Evolutionary conservation across 768 basidiomycete genomes (phyloP).

Genomic region (Podaxis rugospora): DNA sequence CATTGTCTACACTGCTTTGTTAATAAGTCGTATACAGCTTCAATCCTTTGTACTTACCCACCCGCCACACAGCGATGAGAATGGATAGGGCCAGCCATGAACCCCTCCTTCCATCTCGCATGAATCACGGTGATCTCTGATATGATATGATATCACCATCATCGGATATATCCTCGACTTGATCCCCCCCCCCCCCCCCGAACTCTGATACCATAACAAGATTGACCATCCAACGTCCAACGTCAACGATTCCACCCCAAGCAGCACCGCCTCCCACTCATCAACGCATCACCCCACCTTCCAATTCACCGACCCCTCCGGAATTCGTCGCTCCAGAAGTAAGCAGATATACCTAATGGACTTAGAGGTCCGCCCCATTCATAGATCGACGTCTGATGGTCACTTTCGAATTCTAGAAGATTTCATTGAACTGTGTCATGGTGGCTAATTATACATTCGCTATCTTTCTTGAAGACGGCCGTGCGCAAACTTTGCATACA

Average conservation of each 20-base stretch:
- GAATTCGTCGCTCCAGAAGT: not conserved
- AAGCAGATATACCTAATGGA: not conserved
- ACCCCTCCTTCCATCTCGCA: not conserved
- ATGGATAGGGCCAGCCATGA: not conserved
- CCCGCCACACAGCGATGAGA: not conserved
- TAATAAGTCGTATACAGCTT: not conserved
- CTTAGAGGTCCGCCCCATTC: not conserved
- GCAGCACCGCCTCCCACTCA: not conserved
- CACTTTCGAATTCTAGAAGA: not conserved
- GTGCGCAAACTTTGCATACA: too few relatives aligned
- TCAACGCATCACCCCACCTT: not conserved
- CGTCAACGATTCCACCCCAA: too few relatives aligned
- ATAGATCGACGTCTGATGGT: not conserved
- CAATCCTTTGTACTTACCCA: not conserved
- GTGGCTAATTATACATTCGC: not conserved
- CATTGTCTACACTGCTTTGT: not conserved
- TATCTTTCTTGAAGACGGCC: not conserved
- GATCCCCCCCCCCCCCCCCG: too few relatives aligned
- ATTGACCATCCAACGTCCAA: not conserved
- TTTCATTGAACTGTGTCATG: not conserved
- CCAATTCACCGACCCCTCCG: not conserved
- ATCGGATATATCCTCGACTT: not conserved
- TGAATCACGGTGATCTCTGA: not conserved
- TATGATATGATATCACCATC: not conserved
- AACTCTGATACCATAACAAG: not conserved